These are phyloP conservation scores for Annulohypoxylon stygium DNA, from an alignment of 495 filamentous ascomycete species.

Conservation along the genomic window DNA sequence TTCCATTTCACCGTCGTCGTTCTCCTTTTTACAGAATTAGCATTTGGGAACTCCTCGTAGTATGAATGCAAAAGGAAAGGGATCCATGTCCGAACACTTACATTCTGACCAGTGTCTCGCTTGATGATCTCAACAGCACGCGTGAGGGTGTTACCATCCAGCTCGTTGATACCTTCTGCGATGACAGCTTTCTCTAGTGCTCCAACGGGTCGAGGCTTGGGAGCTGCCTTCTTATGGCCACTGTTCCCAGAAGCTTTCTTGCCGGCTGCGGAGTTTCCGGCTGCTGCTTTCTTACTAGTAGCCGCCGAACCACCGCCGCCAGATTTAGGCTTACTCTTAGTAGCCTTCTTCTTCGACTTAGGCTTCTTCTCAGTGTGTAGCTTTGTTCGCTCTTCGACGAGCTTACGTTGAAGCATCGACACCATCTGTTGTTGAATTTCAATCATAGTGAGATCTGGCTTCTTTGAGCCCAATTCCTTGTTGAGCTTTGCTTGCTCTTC, in stretches of 20 bases:
- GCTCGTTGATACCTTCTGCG: conserved; percentile 79
- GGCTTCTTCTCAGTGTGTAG: conserved; percentile 54
- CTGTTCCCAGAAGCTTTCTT: conserved; percentile 60
- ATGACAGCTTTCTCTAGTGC: conserved; percentile 88
- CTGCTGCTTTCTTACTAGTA: conserved; percentile 50
- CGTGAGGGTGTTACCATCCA: conserved; percentile 79
- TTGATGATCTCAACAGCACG: conserved; percentile 91
- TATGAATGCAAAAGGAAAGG: not conserved
- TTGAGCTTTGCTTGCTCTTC: conserved; percentile 75
- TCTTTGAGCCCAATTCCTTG: conserved; percentile 75
- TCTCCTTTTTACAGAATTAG: conserved; percentile 61
- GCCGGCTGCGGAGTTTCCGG: conserved; percentile 51
- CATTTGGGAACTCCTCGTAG: not conserved
- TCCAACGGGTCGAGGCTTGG: conserved; percentile 70
- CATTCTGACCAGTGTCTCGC: conserved; percentile 81
- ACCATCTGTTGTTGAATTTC: conserved; percentile 68
- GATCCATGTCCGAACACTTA: conserved; percentile 54
- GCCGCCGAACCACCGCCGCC: conserved; percentile 32
- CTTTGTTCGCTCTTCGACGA: conserved; percentile 64
- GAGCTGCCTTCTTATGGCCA: conserved; percentile 59
- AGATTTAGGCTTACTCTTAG: conserved; percentile 53
- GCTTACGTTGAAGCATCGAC: conserved; percentile 60
- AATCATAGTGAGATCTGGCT: conserved; percentile 69
- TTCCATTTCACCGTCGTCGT: conserved; percentile 87
- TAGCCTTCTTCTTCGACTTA: conserved; percentile 55